A percentile compares a stretch with the other conserved stretches of the same genome.
Evolutionary conservation across 768 basidiomycete species (phyloP).

Genomic region (Porphyrellus cyaneotinctus): DNA sequence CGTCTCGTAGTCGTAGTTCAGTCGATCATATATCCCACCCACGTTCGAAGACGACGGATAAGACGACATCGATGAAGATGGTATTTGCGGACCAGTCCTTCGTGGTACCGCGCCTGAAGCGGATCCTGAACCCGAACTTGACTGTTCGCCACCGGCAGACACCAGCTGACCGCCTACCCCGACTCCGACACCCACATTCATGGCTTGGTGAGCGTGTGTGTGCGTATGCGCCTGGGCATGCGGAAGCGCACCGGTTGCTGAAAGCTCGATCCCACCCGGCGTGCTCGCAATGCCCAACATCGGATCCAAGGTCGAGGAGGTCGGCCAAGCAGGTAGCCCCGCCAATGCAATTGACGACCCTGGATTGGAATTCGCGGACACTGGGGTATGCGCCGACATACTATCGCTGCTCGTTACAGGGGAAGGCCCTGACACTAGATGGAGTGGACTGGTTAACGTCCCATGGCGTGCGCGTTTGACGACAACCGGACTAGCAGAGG

Average conservation of each 20-base stretch:
- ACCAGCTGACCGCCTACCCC: constrained; percentile 20
- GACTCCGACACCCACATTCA: constrained; percentile 6
- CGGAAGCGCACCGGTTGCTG: constrained; percentile 9
- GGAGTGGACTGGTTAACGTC: constrained; percentile 22
- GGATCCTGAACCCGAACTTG: constrained; percentile 10
- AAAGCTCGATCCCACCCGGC: constrained; percentile 31
- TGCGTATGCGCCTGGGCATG: constrained; percentile 9
- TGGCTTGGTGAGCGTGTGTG: constrained; percentile 12
- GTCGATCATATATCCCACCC: constrained; percentile 20
- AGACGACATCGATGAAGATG: constrained; percentile 14
- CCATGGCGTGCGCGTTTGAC: constrained; percentile 30
- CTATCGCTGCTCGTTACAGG: constrained; percentile 14
- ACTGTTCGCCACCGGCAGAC: constrained; percentile 10
- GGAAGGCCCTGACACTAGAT: constrained; percentile 17
- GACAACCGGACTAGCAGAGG: constrained; percentile 4
- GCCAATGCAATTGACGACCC: constrained; percentile 22
- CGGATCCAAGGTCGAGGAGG: constrained; percentile 26
- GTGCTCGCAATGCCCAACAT: constrained; percentile 33
- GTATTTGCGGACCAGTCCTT: constrained; percentile 13
- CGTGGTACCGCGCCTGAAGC: constrained; percentile 1
- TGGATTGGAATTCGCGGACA: constrained; percentile 10
- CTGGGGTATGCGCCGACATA: constrained; percentile 19
- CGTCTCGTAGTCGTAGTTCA: constrained; percentile 20
- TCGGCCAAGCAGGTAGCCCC: constrained; percentile 33
- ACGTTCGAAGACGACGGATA: constrained; percentile 17